A percentile compares a stretch with the other conserved stretches of the same genome.
phyloP scores from a whole-genome alignment of 1,284 basidiomycete genomes.

The Ceratobasidium sp. region DNA sequence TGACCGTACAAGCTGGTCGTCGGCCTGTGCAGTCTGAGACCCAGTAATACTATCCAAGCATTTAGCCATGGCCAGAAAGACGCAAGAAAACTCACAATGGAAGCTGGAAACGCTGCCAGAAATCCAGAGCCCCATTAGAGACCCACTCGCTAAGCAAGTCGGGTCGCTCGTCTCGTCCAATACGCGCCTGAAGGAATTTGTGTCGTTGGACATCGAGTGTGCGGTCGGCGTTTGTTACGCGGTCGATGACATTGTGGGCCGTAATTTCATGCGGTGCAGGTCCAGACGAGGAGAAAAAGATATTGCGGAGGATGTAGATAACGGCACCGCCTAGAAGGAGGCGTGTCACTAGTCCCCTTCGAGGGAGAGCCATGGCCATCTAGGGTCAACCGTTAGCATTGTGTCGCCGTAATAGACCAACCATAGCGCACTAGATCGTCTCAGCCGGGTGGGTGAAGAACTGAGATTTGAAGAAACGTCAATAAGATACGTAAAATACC shows the following conservation, averaged over 20 bases:
- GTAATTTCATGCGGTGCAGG: conserved; percentile 62
- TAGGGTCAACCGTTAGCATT: too few relatives aligned
- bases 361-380: conserved; percentile 13
- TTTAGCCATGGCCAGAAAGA: conserved; percentile 31
- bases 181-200: conserved; percentile 82
- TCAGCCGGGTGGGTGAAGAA: too few relatives aligned
- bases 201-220: conserved; percentile 85
- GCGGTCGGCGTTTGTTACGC: conserved; percentile 82
- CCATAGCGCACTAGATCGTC: too few relatives aligned
- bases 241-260: conserved; percentile 83
- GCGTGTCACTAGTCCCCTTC: conserved; percentile 31
- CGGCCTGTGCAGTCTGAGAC: conserved; percentile 82
- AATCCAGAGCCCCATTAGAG: conserved; percentile 78
- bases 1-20: conserved; percentile 83
- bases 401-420: too few relatives aligned
- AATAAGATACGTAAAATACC: too few relatives aligned
- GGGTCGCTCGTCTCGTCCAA: conserved; percentile 80
- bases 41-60: conserved; percentile 65
- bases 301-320: conserved; percentile 51
- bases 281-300: conserved; percentile 56
- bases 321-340: conserved; percentile 45
- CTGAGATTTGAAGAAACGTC: too few relatives aligned
- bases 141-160: conserved; percentile 82
- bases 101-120: conserved; percentile 88
- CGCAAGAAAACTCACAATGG: conserved; percentile 69